phyloP scores from a whole-genome alignment of 2,329 filamentous ascomycete genomes.

The Colletotrichum navitas region DNA sequence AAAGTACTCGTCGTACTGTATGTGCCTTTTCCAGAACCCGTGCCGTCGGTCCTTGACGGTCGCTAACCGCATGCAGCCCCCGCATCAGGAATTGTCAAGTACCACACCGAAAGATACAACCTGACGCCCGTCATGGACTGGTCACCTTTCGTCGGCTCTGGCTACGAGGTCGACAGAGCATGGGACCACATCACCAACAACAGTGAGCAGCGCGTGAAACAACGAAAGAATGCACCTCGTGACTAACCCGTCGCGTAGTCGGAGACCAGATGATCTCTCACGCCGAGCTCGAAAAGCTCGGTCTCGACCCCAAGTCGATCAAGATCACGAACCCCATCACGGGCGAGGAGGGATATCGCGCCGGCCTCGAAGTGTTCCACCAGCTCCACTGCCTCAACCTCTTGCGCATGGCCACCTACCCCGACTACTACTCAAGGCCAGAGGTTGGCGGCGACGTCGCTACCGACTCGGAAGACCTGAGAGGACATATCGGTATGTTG shows the following conservation, averaged over 20 bases:
- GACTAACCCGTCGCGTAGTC: constrained; percentile 53
- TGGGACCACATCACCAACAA: constrained; percentile 68
- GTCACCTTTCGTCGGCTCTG: constrained; percentile 66
- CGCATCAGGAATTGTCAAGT: constrained; percentile 60
- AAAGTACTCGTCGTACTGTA: constrained; percentile 61
- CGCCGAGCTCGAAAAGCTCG: constrained; percentile 65
- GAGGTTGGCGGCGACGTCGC: constrained; percentile 62
- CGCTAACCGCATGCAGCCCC: constrained; percentile 54
- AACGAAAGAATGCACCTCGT: not conserved
- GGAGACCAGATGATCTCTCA: constrained; percentile 71
- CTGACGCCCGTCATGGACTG: constrained; percentile 58
- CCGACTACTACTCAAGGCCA: constrained; percentile 59
- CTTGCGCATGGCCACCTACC: constrained; percentile 61
- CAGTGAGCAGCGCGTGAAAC: constrained; percentile 44
- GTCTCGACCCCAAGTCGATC: constrained; percentile 65
- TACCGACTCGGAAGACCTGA: constrained; percentile 56
- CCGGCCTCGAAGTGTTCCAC: constrained; percentile 70
- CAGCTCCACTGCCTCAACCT: constrained; percentile 66
- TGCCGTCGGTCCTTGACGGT: not conserved
- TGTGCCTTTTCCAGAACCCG: constrained; percentile 39
- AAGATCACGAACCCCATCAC: constrained; percentile 67
- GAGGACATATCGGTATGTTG: constrained; percentile 56
- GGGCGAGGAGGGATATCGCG: constrained; percentile 69
- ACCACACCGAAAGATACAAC: constrained; percentile 64
- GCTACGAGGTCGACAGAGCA: constrained; percentile 67